Percentiles rank a stretch among this genome's conserved stretches.
Evolutionary conservation across 2,329 filamentous ascomycete genomes (phyloP).

Genomic region (Bimuria novae-zelandiae): DNA sequence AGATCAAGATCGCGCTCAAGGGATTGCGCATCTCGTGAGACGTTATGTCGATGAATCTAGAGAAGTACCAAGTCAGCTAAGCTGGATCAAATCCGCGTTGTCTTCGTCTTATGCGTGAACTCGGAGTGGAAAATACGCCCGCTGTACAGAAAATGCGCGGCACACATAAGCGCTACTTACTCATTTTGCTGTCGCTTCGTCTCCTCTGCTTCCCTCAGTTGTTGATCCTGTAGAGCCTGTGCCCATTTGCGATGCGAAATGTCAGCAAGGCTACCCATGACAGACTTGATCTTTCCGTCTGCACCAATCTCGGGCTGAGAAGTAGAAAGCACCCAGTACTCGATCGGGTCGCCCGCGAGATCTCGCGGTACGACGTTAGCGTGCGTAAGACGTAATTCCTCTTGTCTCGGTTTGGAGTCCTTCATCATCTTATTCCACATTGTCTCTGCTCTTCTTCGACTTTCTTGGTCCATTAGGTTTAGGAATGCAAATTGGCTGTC

Average conservation of each 20-base stretch:
- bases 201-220: conserved; percentile 36
- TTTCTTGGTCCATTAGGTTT: conserved; percentile 47
- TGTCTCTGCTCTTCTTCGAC: conserved; percentile 34
- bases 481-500: conserved; percentile 51
- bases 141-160: no score
- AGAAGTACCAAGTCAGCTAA: no score
- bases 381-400: conserved; percentile 52
- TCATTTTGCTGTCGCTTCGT: conserved; percentile 42
- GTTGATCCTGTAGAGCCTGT: conserved; percentile 38
- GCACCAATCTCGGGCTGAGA: conserved; percentile 33
- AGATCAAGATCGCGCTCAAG: conserved; percentile 39
- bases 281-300: conserved; percentile 30
- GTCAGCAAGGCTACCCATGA: conserved; percentile 40
- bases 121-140: no score
- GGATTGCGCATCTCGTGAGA: conserved; percentile 45
- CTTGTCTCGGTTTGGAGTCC: conserved; percentile 44
- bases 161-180: no score
- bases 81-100: no score
- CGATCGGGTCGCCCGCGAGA: conserved; percentile 47
- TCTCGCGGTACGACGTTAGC: conserved; percentile 36
- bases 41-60: conserved; percentile 46
- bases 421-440: conserved; percentile 48
- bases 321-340: conserved; percentile 51
- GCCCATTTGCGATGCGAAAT: conserved; percentile 44
- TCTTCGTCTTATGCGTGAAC: no score